phyloP scores from a whole-genome alignment of 2,329 filamentous ascomycete genomes.

The Fonsecaea monophora region DNA sequence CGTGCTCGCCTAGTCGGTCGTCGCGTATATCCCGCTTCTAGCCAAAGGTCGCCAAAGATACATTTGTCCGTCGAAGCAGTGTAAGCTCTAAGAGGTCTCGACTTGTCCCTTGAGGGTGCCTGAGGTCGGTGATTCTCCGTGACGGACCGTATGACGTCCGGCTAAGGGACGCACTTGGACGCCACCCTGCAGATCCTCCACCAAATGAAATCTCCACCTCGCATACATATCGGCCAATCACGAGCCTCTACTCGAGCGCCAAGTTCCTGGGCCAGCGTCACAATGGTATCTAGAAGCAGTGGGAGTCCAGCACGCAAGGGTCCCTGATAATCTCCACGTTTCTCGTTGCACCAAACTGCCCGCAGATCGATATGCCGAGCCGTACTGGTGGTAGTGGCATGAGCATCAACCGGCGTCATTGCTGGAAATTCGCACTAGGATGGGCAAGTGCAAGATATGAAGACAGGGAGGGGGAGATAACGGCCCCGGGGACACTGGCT shows the following conservation, averaged over 20 bases:
- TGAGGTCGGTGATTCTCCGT: slow-evolving; percentile 3
- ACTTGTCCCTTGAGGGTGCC: background rate
- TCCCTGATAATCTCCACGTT: slow-evolving; percentile 13
- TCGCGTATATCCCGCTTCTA: background rate
- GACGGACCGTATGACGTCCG: background rate
- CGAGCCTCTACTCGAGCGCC: background rate
- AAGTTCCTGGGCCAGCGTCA: slow-evolving; percentile 24
- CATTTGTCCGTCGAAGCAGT: background rate
- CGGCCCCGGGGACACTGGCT: background rate
- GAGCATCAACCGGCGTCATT: background rate
- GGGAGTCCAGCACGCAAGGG: background rate
- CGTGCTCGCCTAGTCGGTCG: background rate
- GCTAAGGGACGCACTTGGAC: background rate
- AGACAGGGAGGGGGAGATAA: background rate
- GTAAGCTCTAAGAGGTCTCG: background rate
- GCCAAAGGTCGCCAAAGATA: background rate
- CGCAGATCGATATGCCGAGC: slow-evolving; percentile 5
- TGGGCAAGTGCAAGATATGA: background rate
- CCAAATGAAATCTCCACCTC: slow-evolving; percentile 2
- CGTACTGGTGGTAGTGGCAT: background rate
- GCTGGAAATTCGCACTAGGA: background rate
- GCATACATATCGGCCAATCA: background rate
- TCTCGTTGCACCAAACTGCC: slow-evolving; percentile 1
- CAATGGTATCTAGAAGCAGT: background rate
- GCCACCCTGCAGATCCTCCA: slow-evolving; percentile 10